These are phyloP conservation scores for Purshia tridentata DNA, from an alignment of 306 rosid genomes.

Conservation along the genomic window DNA sequence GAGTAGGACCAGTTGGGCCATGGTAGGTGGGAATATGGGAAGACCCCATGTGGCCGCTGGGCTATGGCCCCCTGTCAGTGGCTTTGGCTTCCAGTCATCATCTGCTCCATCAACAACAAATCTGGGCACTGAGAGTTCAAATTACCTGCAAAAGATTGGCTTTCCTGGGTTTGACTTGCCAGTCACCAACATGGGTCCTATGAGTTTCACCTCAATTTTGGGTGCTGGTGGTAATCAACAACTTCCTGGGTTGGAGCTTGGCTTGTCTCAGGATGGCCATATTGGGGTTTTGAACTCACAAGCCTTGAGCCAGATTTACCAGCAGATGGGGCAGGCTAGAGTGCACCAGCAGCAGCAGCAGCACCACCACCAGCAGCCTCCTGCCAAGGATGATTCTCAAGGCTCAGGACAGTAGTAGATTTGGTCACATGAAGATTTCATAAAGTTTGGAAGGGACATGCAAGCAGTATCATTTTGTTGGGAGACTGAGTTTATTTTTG, in stretches of 20 bases:
- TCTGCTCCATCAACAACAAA: slow-evolving; percentile 48
- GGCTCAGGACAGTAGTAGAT: slow-evolving; percentile 64
- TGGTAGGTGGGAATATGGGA: slow-evolving; percentile 70
- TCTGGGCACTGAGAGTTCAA: slow-evolving; percentile 54
- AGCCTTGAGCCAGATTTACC: slow-evolving; percentile 85
- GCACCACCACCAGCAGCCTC: slow-evolving; percentile 39
- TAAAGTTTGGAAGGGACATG: slow-evolving; percentile 27
- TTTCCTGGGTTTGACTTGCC: slow-evolving; percentile 85
- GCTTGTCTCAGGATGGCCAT: slow-evolving; percentile 88
- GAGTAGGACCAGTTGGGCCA: slow-evolving; percentile 78
- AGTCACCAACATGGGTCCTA: slow-evolving; percentile 61
- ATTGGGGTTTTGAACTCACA: slow-evolving; percentile 87
- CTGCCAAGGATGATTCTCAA: slow-evolving; percentile 91
- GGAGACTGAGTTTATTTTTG: slow-evolving; percentile 43
- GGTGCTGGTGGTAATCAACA: slow-evolving; percentile 67
- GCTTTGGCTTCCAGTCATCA: slow-evolving; percentile 73
- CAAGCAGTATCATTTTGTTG: slow-evolving; percentile 40
- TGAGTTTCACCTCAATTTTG: slow-evolving; percentile 92
- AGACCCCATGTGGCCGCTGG: slow-evolving; percentile 77
- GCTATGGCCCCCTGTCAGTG: slow-evolving; percentile 69
- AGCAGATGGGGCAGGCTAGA: slow-evolving; percentile 88
- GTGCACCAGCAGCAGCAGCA: slow-evolving; percentile 54
- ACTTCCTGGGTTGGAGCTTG: slow-evolving; percentile 89
- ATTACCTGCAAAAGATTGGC: slow-evolving; percentile 75
- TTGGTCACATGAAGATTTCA: slow-evolving; percentile 11